Percentiles rank a stretch among this genome's conserved stretches.
Conservation (phyloP, 805 yeast species). For the Candida awuae region DNA sequence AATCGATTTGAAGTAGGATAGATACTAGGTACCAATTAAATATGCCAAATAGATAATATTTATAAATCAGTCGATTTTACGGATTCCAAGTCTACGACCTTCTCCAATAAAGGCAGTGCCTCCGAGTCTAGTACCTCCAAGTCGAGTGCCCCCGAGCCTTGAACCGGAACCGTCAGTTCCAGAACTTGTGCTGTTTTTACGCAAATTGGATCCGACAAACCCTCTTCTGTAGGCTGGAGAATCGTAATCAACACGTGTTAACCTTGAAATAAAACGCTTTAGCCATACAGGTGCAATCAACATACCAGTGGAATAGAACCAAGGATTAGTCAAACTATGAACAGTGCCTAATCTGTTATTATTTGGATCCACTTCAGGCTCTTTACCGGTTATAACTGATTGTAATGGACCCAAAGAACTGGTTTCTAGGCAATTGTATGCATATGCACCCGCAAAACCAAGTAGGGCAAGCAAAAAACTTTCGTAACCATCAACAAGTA, state of each 20-base stretch:
- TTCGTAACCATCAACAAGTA: constrained; percentile 37
- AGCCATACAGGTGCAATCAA: constrained; percentile 49
- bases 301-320: constrained; percentile 45
- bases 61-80: constrained; percentile 18
- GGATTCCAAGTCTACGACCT: constrained; percentile 6
- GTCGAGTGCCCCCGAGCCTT: neutral
- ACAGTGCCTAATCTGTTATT: constrained; percentile 27
- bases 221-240: constrained; percentile 22
- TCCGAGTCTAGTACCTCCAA: neutral
- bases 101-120: constrained; percentile 3
- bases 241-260: constrained; percentile 27
- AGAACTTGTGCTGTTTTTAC: constrained; percentile 11
- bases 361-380: constrained; percentile 16
- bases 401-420: constrained; percentile 41
- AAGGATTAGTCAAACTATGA: constrained; percentile 20
- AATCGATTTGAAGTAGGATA: no score
- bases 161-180: constrained; percentile 11
- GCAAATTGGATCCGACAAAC: constrained; percentile 16
- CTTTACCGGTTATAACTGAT: constrained; percentile 25
- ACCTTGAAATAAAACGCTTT: constrained; percentile 22
- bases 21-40: no score
- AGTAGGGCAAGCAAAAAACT: constrained; percentile 35
- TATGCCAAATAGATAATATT: no score
- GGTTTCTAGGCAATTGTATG: constrained; percentile 57
- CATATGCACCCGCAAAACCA: constrained; percentile 50